Percentiles rank a stretch among this genome's conserved stretches.
Evolutionary conservation across 176 grass and related monocot species (phyloP).

Genomic region (Ensete glaucum): DNA sequence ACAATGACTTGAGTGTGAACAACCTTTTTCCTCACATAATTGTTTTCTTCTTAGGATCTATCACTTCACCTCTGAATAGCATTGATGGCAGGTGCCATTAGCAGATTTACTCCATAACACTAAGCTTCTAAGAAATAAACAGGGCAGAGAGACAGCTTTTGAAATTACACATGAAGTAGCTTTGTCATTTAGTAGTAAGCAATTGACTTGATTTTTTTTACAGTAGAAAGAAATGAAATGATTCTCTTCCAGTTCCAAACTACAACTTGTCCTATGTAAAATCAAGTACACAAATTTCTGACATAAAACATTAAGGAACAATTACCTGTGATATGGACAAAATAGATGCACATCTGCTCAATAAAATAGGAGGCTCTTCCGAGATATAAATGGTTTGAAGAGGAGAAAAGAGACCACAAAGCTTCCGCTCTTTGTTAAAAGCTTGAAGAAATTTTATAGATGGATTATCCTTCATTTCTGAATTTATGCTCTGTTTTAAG

Average conservation of each 20-base stretch:
- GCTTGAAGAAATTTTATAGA: constrained; percentile 21
- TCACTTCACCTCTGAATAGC: too few species aligned
- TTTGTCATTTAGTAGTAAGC: neutral
- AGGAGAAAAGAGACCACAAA: constrained; percentile 48
- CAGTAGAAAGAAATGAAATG: neutral
- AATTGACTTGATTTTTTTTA: neutral
- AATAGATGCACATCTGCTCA: constrained; percentile 46
- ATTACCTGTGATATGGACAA: constrained; percentile 75
- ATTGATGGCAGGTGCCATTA: too few species aligned
- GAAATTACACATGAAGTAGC: neutral
- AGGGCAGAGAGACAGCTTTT: neutral
- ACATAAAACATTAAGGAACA: neutral
- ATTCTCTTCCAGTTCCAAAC: neutral
- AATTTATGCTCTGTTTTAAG: neutral
- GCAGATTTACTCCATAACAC: too few species aligned
- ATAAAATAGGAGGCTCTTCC: constrained; percentile 36
- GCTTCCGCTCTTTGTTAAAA: constrained; percentile 40
- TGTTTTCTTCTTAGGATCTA: too few species aligned
- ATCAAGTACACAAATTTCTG: neutral
- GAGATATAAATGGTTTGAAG: constrained; percentile 53
- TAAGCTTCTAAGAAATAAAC: too few species aligned
- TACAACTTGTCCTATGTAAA: neutral
- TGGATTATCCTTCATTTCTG: constrained; percentile 19
- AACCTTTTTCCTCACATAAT: too few species aligned
- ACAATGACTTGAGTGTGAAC: too few species aligned